Percentiles rank a stretch among this genome's conserved stretches.
These are phyloP conservation scores for Quercus dentata DNA, from an alignment of 306 rosid genomes.

Conservation along the genomic window DNA sequence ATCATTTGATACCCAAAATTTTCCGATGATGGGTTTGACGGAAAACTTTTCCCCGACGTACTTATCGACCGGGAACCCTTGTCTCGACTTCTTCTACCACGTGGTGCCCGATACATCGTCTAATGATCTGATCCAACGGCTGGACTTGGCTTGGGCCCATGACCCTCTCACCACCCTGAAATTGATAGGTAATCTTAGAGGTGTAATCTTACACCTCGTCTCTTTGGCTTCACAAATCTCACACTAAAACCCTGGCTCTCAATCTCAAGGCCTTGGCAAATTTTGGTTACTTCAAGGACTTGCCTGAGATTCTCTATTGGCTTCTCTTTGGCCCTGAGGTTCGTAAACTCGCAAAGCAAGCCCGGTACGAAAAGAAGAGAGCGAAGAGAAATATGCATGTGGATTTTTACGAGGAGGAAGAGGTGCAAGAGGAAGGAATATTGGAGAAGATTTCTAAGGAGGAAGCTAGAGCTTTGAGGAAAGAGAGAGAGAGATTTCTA, in stretches of 20 bases:
- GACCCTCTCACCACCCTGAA: constrained; percentile 1
- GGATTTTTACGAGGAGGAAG: too few species aligned
- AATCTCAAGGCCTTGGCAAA: neutral
- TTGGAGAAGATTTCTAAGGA: neutral
- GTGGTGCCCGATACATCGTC: constrained; percentile 13
- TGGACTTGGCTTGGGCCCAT: neutral
- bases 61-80: constrained; percentile 4
- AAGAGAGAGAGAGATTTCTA: neutral
- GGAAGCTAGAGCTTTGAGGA: neutral
- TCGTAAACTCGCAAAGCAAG: neutral
- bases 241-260: constrained; percentile 5
- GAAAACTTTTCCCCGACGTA: constrained; percentile 12
- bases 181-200: constrained; percentile 3
- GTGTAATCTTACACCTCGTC: constrained; percentile 1
- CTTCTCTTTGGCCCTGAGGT: neutral
- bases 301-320: constrained; percentile 3
- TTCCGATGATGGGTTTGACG: constrained; percentile 20
- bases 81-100: constrained; percentile 28
- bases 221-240: constrained; percentile 5
- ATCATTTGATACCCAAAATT: neutral
- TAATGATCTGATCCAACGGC: neutral
- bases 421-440: too few species aligned
- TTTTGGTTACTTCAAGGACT: constrained; percentile 13
- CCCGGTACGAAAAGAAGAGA: neutral
- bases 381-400: neutral